Percentiles rank a stretch among this genome's conserved stretches.
Conservation (phyloP, 768 basidiomycete species). For the Lactarius trivialis region DNA sequence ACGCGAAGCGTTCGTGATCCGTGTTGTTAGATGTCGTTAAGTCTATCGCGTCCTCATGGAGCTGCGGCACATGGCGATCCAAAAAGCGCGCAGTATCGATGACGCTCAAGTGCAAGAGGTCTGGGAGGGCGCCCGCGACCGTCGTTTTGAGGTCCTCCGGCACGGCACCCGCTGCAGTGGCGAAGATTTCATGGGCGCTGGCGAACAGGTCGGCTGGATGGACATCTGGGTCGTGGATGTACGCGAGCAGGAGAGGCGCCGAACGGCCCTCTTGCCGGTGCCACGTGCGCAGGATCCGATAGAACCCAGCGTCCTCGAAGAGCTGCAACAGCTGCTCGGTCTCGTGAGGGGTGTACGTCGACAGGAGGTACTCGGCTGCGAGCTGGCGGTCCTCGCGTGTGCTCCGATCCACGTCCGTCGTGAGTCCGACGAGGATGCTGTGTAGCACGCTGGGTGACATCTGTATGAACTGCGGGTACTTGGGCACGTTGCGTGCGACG, state of each 20-base stretch:
- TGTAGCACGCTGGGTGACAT: slow-evolving; percentile 65
- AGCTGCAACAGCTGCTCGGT: slow-evolving; percentile 55
- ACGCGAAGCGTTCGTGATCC: slow-evolving; percentile 58
- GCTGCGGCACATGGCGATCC: slow-evolving; percentile 56
- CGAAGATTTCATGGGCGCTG: slow-evolving; percentile 58
- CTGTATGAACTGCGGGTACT: slow-evolving; percentile 76
- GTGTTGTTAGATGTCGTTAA: slow-evolving; percentile 36
- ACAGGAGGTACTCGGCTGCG: slow-evolving; percentile 89
- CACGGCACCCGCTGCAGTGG: slow-evolving; percentile 38
- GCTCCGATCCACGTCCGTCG: slow-evolving; percentile 63
- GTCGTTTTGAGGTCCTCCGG: slow-evolving; percentile 50
- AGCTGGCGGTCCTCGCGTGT: slow-evolving; percentile 93
- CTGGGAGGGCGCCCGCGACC: slow-evolving; percentile 54
- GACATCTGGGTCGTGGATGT: slow-evolving; percentile 66
- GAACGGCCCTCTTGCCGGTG: slow-evolving; percentile 72
- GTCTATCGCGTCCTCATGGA: slow-evolving; percentile 60
- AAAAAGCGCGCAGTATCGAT: slow-evolving; percentile 64
- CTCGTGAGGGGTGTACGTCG: slow-evolving; percentile 82
- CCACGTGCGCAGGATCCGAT: slow-evolving; percentile 79
- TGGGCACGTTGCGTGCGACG: slow-evolving; percentile 91
- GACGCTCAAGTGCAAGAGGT: slow-evolving; percentile 56
- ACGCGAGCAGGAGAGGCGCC: slow-evolving; percentile 65
- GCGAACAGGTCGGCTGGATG: slow-evolving; percentile 54
- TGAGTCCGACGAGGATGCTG: slow-evolving; percentile 68
- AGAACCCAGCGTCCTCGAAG: slow-evolving; percentile 84